A percentile compares a stretch with the other conserved stretches of the same genome.
Conservation (phyloP, 176 grass and related monocot species). For the Puccinellia tenuiflora region DNA sequence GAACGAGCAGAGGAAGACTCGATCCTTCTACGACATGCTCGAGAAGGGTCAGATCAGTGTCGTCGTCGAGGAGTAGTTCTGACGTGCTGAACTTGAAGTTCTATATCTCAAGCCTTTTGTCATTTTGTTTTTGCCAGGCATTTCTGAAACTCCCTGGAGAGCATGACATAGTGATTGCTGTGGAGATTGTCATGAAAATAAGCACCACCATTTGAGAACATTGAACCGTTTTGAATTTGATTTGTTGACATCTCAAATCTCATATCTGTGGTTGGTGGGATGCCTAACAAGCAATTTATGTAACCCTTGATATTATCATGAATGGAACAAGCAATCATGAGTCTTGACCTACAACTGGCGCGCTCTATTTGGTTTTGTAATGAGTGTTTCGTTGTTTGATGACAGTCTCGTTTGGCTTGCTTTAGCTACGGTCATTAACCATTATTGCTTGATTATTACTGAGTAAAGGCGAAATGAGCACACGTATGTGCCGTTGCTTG, state of each 20-base stretch:
- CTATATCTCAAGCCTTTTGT: neutral
- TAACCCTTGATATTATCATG: neutral
- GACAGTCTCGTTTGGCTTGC: too few species aligned
- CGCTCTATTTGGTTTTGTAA: too few species aligned
- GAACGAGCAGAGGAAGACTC: constrained; percentile 73
- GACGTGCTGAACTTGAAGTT: constrained; percentile 6
- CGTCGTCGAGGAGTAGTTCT: constrained; percentile 45
- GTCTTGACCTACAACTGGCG: constrained; percentile 13
- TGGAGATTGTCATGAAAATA: constrained; percentile 52
- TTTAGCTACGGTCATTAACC: too few species aligned
- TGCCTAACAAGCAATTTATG: neutral
- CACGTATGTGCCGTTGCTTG: too few species aligned
- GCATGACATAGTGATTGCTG: constrained; percentile 35
- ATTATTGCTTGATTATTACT: too few species aligned
- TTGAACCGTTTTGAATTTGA: constrained; percentile 18
- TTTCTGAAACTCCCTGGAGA: constrained; percentile 24
- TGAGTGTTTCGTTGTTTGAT: too few species aligned
- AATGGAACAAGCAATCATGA: constrained; percentile 1
- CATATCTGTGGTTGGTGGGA: neutral
- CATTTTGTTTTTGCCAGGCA: too few species aligned
- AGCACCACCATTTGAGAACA: constrained; percentile 34
- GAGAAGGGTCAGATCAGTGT: constrained; percentile 77
- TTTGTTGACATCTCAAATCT: neutral
- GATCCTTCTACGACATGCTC: constrained; percentile 80
- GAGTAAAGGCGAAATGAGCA: too few species aligned